A percentile compares a stretch with the other conserved stretches of the same genome.
Evolutionary conservation across 768 basidiomycete species (phyloP).

Genomic region (Auriscalpium microsporum): DNA sequence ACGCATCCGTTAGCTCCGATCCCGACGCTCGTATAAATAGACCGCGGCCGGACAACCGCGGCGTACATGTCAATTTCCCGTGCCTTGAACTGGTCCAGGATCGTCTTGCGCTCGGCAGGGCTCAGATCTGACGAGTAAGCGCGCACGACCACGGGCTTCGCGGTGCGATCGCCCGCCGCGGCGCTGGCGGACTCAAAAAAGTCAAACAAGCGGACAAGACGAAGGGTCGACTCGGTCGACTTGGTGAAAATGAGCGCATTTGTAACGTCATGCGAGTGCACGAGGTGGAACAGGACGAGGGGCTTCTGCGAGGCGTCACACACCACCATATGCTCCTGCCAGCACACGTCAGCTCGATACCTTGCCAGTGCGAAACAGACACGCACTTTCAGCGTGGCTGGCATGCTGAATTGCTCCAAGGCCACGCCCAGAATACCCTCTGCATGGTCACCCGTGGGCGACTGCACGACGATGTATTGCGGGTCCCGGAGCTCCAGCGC

Average conservation of each 20-base stretch:
- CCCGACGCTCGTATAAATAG: neutral
- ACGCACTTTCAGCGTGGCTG: constrained; percentile 62
- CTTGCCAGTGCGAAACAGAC: neutral
- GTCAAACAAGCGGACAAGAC: constrained; percentile 74
- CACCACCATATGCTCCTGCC: constrained; percentile 81
- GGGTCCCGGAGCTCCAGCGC: constrained; percentile 71
- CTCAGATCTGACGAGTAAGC: constrained; percentile 87
- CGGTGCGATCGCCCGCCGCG: constrained; percentile 12
- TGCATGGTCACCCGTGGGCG: constrained; percentile 22
- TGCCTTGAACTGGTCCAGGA: constrained; percentile 74
- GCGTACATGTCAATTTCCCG: constrained; percentile 79
- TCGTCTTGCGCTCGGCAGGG: constrained; percentile 58
- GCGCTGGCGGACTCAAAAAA: constrained; percentile 57
- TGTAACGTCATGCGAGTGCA: constrained; percentile 49
- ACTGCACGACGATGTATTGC: constrained; percentile 81
- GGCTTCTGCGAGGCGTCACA: constrained; percentile 78
- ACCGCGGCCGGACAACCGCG: neutral
- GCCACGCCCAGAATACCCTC: constrained; percentile 42
- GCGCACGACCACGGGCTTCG: constrained; percentile 35
- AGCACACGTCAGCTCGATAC: neutral
- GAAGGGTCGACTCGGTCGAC: constrained; percentile 80
- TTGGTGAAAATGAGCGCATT: constrained; percentile 95
- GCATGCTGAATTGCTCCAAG: constrained; percentile 77
- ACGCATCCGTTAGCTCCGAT: neutral
- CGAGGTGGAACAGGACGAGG: constrained; percentile 79